Percentiles rank a stretch among this genome's conserved stretches.
phyloP scores from a whole-genome alignment of 2,329 filamentous ascomycete species.

The Colletotrichum spinosum region DNA sequence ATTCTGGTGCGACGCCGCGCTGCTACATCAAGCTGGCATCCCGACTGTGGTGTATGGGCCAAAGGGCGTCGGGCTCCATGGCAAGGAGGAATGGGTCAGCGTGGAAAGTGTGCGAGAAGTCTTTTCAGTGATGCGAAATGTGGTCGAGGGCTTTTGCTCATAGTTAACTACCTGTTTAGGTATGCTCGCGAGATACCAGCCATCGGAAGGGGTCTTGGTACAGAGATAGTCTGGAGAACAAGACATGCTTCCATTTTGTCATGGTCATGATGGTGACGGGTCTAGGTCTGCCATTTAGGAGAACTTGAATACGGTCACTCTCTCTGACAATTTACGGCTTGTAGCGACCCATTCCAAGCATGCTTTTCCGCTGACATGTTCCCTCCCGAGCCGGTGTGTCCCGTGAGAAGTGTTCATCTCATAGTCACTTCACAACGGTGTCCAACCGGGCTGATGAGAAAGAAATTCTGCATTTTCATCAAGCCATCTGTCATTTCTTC shows the following conservation, averaged over 20 bases:
- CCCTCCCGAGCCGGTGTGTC: no score
- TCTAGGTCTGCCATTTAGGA: no score
- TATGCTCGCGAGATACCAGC: no score
- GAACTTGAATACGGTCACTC: no score
- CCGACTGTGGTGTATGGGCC: conserved; percentile 60
- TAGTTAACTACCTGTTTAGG: neutral
- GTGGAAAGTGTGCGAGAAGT: conserved; percentile 54
- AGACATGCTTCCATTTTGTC: no score
- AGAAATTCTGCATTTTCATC: conserved; percentile 49
- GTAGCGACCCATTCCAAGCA: no score
- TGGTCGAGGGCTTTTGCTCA: conserved; percentile 46
- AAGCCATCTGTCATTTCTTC: conserved; percentile 50
- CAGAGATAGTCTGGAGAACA: no score
- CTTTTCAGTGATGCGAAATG: conserved; percentile 41
- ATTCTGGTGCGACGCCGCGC: conserved; percentile 64
- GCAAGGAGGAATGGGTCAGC: conserved; percentile 62
- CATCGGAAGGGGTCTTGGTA: no score
- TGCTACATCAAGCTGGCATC: conserved; percentile 57
- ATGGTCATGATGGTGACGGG: no score
- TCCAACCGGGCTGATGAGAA: conserved; percentile 47
- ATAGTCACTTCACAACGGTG: conserved; percentile 45
- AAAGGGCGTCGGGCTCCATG: conserved; percentile 60
- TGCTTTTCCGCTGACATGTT: no score
- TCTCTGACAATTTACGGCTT: no score
- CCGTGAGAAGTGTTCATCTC: neutral